Percentiles rank a stretch among this genome's conserved stretches.
These are phyloP conservation scores for Boletellus sp. DNA, from an alignment of 1,284 basidiomycete genomes.

Conservation along the genomic window DNA sequence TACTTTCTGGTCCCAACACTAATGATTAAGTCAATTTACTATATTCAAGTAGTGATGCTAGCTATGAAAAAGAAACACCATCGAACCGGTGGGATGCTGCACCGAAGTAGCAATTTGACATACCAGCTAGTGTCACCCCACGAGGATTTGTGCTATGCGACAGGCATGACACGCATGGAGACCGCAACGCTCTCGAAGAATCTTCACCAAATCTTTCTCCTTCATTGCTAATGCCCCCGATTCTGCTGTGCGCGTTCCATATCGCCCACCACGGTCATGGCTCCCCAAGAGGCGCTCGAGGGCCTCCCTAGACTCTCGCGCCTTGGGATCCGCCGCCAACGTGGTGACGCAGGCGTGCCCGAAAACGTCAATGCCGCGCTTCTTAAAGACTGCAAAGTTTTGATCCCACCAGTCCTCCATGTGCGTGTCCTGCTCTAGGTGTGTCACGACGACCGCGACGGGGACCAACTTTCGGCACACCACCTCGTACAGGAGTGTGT, in stretches of 20 bases:
- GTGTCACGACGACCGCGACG: neutral
- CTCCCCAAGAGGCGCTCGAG: neutral
- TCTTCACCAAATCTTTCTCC: neutral
- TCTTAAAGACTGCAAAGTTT: neutral
- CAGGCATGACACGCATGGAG: neutral
- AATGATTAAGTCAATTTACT: too few relatives aligned
- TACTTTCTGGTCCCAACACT: too few relatives aligned
- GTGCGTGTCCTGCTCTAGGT: neutral
- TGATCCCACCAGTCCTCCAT: constrained; percentile 2
- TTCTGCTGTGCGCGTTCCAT: neutral
- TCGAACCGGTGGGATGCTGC: too few relatives aligned
- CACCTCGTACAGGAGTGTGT: neutral
- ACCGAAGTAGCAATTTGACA: too few relatives aligned
- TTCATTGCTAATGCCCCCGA: neutral
- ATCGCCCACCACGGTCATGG: neutral
- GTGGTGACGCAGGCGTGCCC: neutral
- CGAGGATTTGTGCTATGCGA: neutral
- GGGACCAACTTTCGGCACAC: neutral
- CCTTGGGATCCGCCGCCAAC: neutral
- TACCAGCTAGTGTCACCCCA: neutral
- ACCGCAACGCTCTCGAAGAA: neutral
- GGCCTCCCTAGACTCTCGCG: neutral
- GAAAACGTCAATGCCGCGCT: neutral
- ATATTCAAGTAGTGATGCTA: too few relatives aligned
- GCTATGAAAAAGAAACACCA: too few relatives aligned